Conservation (phyloP, 2,329 filamentous ascomycete genomes). For the Cryoendolithus antarcticus region DNA sequence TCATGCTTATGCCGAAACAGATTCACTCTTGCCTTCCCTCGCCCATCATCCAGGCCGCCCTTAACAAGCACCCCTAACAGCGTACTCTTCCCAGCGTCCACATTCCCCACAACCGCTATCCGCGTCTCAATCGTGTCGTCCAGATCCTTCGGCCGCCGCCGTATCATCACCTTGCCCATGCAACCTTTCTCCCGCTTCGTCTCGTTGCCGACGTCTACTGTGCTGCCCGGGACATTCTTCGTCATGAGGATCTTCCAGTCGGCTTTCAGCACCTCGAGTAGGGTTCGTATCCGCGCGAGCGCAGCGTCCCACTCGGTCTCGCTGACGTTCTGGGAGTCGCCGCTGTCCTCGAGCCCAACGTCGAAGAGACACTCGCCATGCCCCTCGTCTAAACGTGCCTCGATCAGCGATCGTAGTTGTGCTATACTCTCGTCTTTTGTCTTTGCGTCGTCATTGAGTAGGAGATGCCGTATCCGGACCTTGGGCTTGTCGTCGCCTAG, state of each 20-base stretch:
- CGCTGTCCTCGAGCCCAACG: constrained; percentile 79
- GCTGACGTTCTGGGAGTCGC: constrained; percentile 68
- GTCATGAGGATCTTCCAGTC: constrained; percentile 76
- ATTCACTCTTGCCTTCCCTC: constrained; percentile 86
- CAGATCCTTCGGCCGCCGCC: constrained; percentile 57
- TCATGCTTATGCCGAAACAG: constrained; percentile 97
- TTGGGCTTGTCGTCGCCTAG: constrained; percentile 57
- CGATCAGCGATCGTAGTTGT: constrained; percentile 53
- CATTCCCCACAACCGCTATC: constrained; percentile 93
- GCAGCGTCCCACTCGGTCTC: constrained; percentile 65
- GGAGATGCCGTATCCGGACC: constrained; percentile 60
- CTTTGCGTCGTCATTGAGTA: constrained; percentile 48
- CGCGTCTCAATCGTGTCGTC: constrained; percentile 91
- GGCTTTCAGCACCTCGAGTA: constrained; percentile 53
- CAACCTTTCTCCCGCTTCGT: constrained; percentile 58
- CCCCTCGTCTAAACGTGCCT: constrained; percentile 63
- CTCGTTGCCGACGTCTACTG: constrained; percentile 53
- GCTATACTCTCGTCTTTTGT: constrained; percentile 44
- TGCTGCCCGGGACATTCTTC: constrained; percentile 67
- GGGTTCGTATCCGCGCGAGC: constrained; percentile 50
- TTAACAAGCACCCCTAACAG: constrained; percentile 93
- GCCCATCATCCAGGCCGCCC: constrained; percentile 84
- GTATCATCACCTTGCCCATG: constrained; percentile 76
- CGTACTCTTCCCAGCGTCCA: constrained; percentile 94
- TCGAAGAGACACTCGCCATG: constrained; percentile 87